Percentiles rank a stretch among this genome's conserved stretches.
These are phyloP conservation scores for Inosperma sp. DNA, from an alignment of 768 basidiomycete genomes.

Conservation along the genomic window DNA sequence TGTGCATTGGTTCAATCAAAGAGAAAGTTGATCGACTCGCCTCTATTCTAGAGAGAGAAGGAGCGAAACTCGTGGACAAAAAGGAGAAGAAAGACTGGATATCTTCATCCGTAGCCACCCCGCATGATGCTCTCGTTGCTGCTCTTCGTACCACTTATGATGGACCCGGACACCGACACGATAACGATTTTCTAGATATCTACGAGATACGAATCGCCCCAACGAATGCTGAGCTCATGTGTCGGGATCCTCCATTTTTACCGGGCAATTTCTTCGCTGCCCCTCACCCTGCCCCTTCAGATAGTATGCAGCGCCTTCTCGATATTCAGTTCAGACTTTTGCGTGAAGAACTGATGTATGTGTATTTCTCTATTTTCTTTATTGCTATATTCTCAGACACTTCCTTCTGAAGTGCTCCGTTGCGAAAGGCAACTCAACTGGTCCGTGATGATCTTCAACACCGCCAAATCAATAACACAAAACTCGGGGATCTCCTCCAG, in stretches of 20 bases:
- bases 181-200: conserved; percentile 61
- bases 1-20: conserved; percentile 35
- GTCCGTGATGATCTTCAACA: conserved; percentile 39
- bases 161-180: conserved; percentile 60
- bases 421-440: conserved; percentile 47
- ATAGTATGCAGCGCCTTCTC: conserved; percentile 60
- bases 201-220: conserved; percentile 61
- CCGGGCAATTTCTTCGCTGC: conserved; percentile 57
- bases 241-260: conserved; percentile 46
- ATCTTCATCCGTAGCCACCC: background rate
- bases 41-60: conserved; percentile 51
- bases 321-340: conserved; percentile 75
- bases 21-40: conserved; percentile 32
- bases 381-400: background rate
- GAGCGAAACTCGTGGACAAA: conserved; percentile 28
- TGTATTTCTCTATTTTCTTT: background rate
- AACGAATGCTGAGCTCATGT: conserved; percentile 61
- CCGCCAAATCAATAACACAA: conserved; percentile 26
- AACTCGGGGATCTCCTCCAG: conserved; percentile 43
- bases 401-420: conserved; percentile 39
- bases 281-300: conserved; percentile 54
- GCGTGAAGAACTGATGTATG: conserved; percentile 66
- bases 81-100: conserved; percentile 15
- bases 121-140: conserved; percentile 33
- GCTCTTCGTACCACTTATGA: conserved; percentile 42